Percentiles rank a stretch among this genome's conserved stretches.
These are phyloP conservation scores for Ophiorrhiza pumila DNA, from an alignment of 257 asterid species.

Conservation along the genomic window DNA sequence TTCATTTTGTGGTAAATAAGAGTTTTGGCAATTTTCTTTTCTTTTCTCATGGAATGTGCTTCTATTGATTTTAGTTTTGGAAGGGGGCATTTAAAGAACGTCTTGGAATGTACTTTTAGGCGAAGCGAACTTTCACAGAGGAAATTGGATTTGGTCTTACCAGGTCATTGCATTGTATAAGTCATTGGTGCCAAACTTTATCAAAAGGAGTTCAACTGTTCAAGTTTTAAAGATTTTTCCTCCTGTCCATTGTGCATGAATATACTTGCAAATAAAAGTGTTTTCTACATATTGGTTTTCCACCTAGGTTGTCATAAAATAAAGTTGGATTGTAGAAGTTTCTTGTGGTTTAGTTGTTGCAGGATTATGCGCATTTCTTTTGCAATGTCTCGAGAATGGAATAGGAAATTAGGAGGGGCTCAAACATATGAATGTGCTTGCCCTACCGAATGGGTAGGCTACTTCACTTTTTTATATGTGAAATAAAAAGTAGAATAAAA, in stretches of 20 bases:
- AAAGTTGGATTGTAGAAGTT: too few species aligned
- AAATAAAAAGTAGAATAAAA: not conserved
- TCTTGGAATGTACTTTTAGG: not conserved
- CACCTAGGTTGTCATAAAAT: not conserved
- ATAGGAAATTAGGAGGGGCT: not conserved
- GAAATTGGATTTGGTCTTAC: not conserved
- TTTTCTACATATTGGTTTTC: not conserved
- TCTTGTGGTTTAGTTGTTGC: not conserved
- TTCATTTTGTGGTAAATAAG: not conserved
- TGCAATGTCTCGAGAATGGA: not conserved
- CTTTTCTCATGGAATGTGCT: not conserved
- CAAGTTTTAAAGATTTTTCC: not conserved
- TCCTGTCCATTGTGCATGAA: not conserved
- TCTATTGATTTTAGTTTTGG: not conserved
- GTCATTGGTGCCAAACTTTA: too few species aligned
- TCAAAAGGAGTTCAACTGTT: too few species aligned
- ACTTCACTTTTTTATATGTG: not conserved
- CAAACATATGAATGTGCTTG: not conserved
- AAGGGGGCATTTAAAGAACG: not conserved
- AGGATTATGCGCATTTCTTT: not conserved
- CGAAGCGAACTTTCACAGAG: not conserved
- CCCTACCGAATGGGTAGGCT: not conserved
- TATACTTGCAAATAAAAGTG: not conserved
- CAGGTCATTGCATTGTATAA: too few species aligned
- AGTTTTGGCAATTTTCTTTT: too few species aligned